These are phyloP conservation scores for Phytophthora cajani DNA, from an alignment of 352 stramenopile species.

Conservation along the genomic window DNA sequence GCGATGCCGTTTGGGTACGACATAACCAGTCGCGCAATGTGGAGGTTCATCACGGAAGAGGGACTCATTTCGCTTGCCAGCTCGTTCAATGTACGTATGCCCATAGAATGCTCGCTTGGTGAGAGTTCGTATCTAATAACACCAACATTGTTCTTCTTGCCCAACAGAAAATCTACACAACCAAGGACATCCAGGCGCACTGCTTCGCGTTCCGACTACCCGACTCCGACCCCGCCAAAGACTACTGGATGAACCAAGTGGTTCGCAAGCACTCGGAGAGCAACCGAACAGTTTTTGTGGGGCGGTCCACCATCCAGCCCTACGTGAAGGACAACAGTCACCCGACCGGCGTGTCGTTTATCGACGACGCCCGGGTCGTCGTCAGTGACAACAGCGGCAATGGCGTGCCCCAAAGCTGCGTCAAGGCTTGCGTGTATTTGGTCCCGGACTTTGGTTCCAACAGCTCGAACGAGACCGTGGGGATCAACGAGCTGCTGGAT, in stretches of 20 bases:
- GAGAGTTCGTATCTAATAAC: too few species aligned
- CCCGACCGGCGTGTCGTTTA: conserved; percentile 32
- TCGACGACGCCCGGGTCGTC: conserved; percentile 25
- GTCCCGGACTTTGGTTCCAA: conserved; percentile 29
- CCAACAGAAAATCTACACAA: conserved; percentile 36
- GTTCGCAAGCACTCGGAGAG: conserved; percentile 27
- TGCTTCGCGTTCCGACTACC: conserved; percentile 30
- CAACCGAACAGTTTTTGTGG: conserved; percentile 28
- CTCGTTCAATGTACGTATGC: conserved; percentile 27
- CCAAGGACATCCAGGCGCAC: conserved; percentile 33
- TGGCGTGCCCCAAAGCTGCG: conserved; percentile 13
- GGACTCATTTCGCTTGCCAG: conserved; percentile 27
- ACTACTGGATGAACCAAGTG: conserved; percentile 37
- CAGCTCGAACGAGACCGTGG: conserved; percentile 26
- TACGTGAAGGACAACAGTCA: conserved; percentile 37
- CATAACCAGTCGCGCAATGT: conserved; percentile 31
- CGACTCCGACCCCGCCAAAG: conserved; percentile 15
- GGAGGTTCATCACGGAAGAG: conserved; percentile 32
- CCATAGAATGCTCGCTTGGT: too few species aligned
- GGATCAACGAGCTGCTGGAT: conserved; percentile 34
- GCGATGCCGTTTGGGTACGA: conserved; percentile 31
- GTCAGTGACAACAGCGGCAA: conserved; percentile 28
- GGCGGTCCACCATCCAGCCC: conserved; percentile 33
- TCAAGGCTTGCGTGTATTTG: conserved; percentile 36
- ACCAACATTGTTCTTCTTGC: too few species aligned